phyloP scores from a whole-genome alignment of 1,284 basidiomycete species.

The Irpex lacteus region DNA sequence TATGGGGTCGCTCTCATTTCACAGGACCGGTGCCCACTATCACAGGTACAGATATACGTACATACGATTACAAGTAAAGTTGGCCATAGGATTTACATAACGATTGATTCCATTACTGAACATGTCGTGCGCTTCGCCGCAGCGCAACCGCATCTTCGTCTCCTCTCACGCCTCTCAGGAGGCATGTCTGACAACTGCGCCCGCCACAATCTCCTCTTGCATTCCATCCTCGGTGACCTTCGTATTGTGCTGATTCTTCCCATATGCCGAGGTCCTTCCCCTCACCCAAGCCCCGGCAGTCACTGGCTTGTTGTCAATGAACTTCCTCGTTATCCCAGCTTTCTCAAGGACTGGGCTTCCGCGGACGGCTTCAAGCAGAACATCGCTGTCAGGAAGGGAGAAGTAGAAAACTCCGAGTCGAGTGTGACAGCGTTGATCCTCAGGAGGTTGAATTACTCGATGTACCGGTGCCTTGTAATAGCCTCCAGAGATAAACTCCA shows the following conservation, averaged over 20 bases:
- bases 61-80: neutral
- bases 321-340: constrained; percentile 29
- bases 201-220: constrained; percentile 33
- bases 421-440: constrained; percentile 41
- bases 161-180: too few relatives aligned
- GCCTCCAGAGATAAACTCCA: constrained; percentile 41
- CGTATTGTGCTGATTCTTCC: constrained; percentile 22
- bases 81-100: neutral
- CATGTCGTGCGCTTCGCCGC: constrained; percentile 9
- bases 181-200: constrained; percentile 29
- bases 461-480: constrained; percentile 41
- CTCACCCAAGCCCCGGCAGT: constrained; percentile 41
- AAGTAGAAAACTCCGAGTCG: constrained; percentile 46
- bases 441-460: constrained; percentile 45
- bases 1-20: constrained; percentile 36
- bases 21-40: constrained; percentile 26
- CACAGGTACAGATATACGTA: neutral
- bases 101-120: constrained; percentile 41
- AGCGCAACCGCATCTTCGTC: too few relatives aligned
- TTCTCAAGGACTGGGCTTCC: constrained; percentile 31
- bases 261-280: constrained; percentile 34
- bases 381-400: constrained; percentile 28
- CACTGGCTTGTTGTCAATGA: constrained; percentile 31
- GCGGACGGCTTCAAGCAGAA: constrained; percentile 25
- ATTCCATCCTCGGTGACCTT: constrained; percentile 23